Conservation (phyloP, 139 green algal species). For the Chlamydomonas sp. region DNA sequence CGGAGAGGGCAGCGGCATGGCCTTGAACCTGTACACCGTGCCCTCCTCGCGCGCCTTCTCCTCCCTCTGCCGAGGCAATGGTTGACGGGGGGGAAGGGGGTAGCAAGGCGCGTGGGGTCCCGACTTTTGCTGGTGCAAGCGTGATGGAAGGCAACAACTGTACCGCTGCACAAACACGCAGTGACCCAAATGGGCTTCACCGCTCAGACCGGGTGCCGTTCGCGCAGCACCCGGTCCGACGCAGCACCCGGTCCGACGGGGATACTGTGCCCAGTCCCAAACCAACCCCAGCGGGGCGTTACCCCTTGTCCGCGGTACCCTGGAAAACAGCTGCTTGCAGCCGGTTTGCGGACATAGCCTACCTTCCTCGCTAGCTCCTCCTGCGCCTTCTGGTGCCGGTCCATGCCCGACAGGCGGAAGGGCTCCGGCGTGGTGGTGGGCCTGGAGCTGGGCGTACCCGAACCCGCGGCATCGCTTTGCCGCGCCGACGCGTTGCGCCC, state of each 20-base stretch:
- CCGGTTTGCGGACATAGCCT: not conserved
- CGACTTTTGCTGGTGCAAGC: not conserved
- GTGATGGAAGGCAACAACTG: not conserved
- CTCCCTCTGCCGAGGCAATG: not conserved
- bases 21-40: conserved; percentile 21
- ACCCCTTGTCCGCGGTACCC: not conserved
- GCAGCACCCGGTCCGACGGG: too few species aligned
- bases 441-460: not conserved
- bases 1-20: not conserved
- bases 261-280: not conserved
- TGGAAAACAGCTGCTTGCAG: not conserved
- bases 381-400: conserved; percentile 33
- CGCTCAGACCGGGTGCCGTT: not conserved
- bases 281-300: not conserved
- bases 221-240: not conserved
- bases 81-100: not conserved
- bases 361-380: conserved; percentile 29
- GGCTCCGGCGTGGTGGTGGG: conserved; percentile 9
- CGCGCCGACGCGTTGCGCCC: too few species aligned
- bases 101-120: not conserved
- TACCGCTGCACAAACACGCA: not conserved
- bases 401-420: not conserved
- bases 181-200: too few species aligned
- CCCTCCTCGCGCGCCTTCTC: conserved; percentile 27
- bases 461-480: too few species aligned